Conservation (phyloP, 495 filamentous ascomycete species). For the Neurospora sp. region DNA sequence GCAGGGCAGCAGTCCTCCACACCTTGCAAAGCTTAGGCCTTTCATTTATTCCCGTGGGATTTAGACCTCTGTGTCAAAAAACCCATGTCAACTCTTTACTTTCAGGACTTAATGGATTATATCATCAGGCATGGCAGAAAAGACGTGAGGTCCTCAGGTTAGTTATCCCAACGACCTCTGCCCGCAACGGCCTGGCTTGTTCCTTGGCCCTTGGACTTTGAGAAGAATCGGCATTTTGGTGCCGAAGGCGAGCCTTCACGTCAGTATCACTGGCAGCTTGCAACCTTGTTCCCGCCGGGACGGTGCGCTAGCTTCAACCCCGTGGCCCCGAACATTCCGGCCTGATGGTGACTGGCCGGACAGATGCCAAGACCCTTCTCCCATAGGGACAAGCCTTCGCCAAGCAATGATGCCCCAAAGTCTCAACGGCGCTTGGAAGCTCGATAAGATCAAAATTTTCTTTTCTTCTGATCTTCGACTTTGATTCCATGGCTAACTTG, state of each 20-base stretch:
- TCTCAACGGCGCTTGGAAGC: constrained; percentile 4
- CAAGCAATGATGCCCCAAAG: constrained; percentile 8
- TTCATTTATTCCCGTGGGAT: not conserved
- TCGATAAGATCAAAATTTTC: not conserved
- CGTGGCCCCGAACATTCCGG: constrained; percentile 36
- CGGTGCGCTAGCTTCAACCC: constrained; percentile 13
- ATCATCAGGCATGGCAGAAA: not conserved
- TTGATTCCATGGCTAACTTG: no score
- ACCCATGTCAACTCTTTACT: not conserved
- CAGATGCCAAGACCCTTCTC: constrained; percentile 5
- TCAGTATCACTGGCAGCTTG: not conserved
- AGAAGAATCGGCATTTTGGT: not conserved
- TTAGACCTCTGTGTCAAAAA: not conserved
- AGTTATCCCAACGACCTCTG: not conserved
- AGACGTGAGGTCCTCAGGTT: not conserved
- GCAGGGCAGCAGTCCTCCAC: not conserved
- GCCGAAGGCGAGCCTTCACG: not conserved
- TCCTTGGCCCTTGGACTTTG: not conserved
- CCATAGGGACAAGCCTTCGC: constrained; percentile 17
- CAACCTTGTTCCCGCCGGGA: not conserved
- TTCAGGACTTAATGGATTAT: not conserved
- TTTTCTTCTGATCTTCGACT: not conserved
- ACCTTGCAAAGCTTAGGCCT: not conserved
- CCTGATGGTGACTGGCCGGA: constrained; percentile 38
- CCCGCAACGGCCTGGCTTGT: not conserved